Conservation (phyloP, 768 basidiomycete species). For the Mycena venus region DNA sequence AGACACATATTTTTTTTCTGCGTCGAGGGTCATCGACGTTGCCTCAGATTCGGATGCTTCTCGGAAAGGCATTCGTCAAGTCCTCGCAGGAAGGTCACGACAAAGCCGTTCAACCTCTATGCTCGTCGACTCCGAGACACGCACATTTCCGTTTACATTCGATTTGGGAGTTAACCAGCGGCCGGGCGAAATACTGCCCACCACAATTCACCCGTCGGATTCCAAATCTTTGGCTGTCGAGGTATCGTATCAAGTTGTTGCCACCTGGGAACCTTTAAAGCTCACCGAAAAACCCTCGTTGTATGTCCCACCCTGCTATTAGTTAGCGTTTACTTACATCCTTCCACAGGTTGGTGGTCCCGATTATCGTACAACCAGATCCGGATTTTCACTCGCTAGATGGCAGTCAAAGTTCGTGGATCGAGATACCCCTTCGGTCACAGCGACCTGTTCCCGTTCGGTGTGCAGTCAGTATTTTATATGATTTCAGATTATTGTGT, state of each 20-base stretch:
- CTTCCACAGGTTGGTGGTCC: conserved; percentile 54
- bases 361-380: conserved; percentile 58
- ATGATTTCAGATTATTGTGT: neutral
- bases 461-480: conserved; percentile 54
- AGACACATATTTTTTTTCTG: conserved; percentile 47
- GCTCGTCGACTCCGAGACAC: conserved; percentile 16
- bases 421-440: conserved; percentile 56
- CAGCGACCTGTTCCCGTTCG: conserved; percentile 57
- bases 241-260: conserved; percentile 56
- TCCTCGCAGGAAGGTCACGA: conserved; percentile 28
- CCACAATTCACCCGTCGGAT: conserved; percentile 32
- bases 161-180: conserved; percentile 52
- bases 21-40: conserved; percentile 42
- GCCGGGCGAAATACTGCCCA: conserved; percentile 53
- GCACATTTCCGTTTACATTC: conserved; percentile 48
- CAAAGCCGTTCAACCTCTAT: conserved; percentile 36
- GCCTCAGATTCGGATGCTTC: conserved; percentile 1
- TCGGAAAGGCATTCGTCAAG: conserved; percentile 41
- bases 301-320: conserved; percentile 41
- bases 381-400: conserved; percentile 56
- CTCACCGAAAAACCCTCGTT: conserved; percentile 44
- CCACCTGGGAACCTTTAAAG: conserved; percentile 53
- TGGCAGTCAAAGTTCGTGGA: conserved; percentile 56
- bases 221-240: conserved; percentile 15
- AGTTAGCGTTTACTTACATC: conserved; percentile 6